A percentile compares a stretch with the other conserved stretches of the same genome.
Conservation (phyloP, 805 yeast species). For the Torulaspora maleeae region DNA sequence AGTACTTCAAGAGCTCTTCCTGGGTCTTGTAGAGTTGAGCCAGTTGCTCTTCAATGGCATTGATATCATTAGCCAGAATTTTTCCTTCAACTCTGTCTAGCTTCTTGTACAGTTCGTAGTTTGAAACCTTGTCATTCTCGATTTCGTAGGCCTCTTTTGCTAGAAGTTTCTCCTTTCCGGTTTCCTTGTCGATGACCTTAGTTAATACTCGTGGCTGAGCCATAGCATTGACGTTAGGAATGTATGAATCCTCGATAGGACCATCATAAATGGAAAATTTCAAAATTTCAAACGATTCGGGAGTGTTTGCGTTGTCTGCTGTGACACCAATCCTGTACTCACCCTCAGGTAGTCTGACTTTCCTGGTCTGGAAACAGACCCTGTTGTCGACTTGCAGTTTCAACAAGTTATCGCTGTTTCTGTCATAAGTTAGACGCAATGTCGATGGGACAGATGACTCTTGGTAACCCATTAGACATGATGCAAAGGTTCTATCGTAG, state of each 20-base stretch:
- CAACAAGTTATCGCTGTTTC: conserved; percentile 39
- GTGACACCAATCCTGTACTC: conserved; percentile 50
- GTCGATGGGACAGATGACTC: conserved; percentile 68
- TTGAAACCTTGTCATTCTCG: conserved; percentile 21
- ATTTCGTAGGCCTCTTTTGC: conserved; percentile 29
- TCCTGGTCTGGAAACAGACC: conserved; percentile 61
- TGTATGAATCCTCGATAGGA: conserved; percentile 51
- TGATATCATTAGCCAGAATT: conserved; percentile 34
- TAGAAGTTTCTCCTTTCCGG: conserved; percentile 33
- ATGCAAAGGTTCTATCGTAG: conserved; percentile 43
- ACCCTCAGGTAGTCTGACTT: conserved; percentile 43
- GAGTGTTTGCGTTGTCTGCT: conserved; percentile 41
- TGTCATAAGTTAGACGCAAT: conserved; percentile 57
- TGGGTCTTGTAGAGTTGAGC: conserved; percentile 25
- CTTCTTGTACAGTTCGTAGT: conserved; percentile 29
- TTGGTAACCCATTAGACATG: conserved; percentile 56
- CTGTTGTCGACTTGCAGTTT: conserved; percentile 71
- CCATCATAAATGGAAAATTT: conserved; percentile 52
- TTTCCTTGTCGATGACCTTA: conserved; percentile 37
- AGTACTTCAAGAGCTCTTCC: conserved; percentile 21
- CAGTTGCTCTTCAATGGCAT: conserved; percentile 23
- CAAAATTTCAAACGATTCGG: conserved; percentile 63
- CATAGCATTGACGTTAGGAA: conserved; percentile 50
- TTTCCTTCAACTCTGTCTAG: conserved; percentile 35
- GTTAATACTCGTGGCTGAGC: conserved; percentile 44